Conservation (phyloP, 2,329 filamentous ascomycete genomes). For the Rachicladosporium sp. region DNA sequence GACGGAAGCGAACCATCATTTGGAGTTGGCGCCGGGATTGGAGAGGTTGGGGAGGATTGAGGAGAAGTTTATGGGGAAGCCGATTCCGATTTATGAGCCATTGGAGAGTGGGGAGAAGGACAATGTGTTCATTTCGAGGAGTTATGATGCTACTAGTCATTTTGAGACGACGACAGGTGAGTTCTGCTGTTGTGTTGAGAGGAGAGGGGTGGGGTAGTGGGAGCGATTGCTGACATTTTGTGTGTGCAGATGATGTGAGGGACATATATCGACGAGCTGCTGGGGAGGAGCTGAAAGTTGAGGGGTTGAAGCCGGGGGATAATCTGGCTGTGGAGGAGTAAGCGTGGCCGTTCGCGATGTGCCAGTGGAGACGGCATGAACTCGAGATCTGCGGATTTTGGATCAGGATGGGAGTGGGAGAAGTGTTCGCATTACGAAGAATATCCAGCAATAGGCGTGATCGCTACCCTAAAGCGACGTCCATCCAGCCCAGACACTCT, state of each 20-base stretch:
- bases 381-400: neutral
- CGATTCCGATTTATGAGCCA: conserved; percentile 90
- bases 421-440: too few relatives aligned
- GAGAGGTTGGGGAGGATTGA: conserved; percentile 87
- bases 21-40: conserved; percentile 85
- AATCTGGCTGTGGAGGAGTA: conserved; percentile 54
- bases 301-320: conserved; percentile 70
- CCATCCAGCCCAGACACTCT: too few relatives aligned
- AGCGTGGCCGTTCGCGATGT: neutral
- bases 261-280: conserved; percentile 80
- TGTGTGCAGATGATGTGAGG: conserved; percentile 65
- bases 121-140: conserved; percentile 96
- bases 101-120: conserved; percentile 69
- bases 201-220: too few relatives aligned
- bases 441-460: too few relatives aligned
- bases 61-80: conserved; percentile 90
- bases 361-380: neutral
- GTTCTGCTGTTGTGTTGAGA: conserved; percentile 6
- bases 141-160: conserved; percentile 94
- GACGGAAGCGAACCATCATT: conserved; percentile 79
- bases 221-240: too few relatives aligned
- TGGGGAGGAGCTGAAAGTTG: conserved; percentile 76
- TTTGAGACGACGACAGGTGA: conserved; percentile 75
- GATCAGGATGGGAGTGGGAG: too few relatives aligned
- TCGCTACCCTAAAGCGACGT: too few relatives aligned